Evolutionary conservation across 148 eudicot genomes (phyloP).

Genomic region (Camellia lanceoleosa): DNA sequence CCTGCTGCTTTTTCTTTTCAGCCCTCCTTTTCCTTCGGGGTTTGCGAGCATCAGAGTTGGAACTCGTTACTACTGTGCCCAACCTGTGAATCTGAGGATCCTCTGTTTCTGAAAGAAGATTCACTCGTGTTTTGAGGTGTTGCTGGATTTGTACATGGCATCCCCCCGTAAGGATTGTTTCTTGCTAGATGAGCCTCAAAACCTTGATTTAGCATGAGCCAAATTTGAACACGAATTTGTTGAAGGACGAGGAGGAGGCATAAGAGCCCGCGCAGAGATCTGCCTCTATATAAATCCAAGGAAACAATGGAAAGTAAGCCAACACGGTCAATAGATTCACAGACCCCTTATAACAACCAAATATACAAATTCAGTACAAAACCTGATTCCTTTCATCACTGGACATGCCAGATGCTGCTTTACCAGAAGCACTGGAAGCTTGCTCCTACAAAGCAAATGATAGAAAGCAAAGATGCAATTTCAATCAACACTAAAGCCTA

Average conservation of each 20-base stretch:
- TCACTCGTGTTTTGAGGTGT: constrained; percentile 35
- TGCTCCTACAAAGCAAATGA: constrained; percentile 61
- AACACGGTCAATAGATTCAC: neutral
- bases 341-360: neutral
- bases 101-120: constrained; percentile 42
- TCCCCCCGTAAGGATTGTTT: constrained; percentile 37
- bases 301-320: constrained; percentile 1
- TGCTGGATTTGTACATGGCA: constrained; percentile 41
- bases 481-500: neutral
- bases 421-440: constrained; percentile 84
- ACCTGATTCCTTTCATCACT: constrained; percentile 93
- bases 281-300: constrained; percentile 43
- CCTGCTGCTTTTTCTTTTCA: constrained; percentile 76
- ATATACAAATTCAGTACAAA: constrained; percentile 7
- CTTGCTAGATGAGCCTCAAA: constrained; percentile 41
- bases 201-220: constrained; percentile 30
- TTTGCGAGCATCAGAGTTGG: constrained; percentile 87
- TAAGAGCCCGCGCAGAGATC: constrained; percentile 69
- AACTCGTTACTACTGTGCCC: constrained; percentile 82
- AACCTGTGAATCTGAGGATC: constrained; percentile 41
- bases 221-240: constrained; percentile 31
- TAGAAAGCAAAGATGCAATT: neutral
- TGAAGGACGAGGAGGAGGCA: constrained; percentile 88
- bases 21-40: constrained; percentile 87
- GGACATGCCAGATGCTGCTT: constrained; percentile 84